These are phyloP conservation scores for Sanghuangporus baumii DNA, from an alignment of 1,284 basidiomycete genomes.

Conservation along the genomic window DNA sequence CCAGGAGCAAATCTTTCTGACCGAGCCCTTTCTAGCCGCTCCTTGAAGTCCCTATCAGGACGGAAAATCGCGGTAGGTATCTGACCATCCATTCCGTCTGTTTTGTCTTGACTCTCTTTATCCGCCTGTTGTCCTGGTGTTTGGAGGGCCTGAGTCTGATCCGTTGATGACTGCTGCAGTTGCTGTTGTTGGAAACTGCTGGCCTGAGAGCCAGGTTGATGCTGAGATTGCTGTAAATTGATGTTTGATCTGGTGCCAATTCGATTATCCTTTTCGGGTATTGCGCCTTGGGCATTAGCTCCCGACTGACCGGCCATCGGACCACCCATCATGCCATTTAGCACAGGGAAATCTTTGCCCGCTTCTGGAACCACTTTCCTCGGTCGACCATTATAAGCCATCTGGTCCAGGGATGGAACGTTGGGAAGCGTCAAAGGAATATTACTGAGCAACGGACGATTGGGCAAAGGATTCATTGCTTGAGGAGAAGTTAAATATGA, in stretches of 20 bases:
- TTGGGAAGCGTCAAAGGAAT: constrained; percentile 63
- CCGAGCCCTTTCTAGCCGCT: constrained; percentile 46
- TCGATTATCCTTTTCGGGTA: constrained; percentile 48
- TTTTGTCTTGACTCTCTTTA: constrained; percentile 39
- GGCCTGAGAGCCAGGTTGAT: constrained; percentile 20
- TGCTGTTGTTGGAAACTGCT: constrained; percentile 20
- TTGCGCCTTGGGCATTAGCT: constrained; percentile 35
- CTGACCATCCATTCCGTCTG: constrained; percentile 44
- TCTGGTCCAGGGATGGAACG: constrained; percentile 65
- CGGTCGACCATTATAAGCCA: constrained; percentile 69
- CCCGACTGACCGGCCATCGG: constrained; percentile 43
- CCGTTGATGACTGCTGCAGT: constrained; percentile 23
- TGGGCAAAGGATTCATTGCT: constrained; percentile 94
- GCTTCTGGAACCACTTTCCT: constrained; percentile 73
- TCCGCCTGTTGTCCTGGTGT: constrained; percentile 24
- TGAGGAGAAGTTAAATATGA: constrained; percentile 95
- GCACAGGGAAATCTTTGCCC: constrained; percentile 62
- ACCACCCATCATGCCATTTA: constrained; percentile 58
- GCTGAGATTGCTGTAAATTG: constrained; percentile 28
- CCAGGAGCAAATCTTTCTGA: constrained; percentile 32
- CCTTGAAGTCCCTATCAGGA: constrained; percentile 83
- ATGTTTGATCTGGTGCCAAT: constrained; percentile 27
- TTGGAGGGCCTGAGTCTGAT: constrained; percentile 21
- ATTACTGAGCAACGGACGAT: constrained; percentile 70
- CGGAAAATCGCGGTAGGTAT: constrained; percentile 80